Percentiles rank a stretch among this genome's conserved stretches.
phyloP scores from a whole-genome alignment of 495 filamentous ascomycete genomes.

The Aspergillus diversus region DNA sequence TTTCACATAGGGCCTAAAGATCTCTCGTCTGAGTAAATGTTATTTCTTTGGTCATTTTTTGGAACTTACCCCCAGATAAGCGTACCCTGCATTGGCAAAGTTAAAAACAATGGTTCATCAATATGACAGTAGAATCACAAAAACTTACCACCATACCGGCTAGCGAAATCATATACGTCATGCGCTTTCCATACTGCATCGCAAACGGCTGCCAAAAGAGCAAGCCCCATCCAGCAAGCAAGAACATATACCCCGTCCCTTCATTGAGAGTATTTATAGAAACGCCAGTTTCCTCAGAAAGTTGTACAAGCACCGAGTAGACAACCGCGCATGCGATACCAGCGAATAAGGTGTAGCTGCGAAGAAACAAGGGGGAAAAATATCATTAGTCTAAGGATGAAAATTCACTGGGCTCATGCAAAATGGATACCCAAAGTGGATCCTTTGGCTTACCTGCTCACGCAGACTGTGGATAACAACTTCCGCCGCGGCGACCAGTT shows the following conservation, averaged over 20 bases:
- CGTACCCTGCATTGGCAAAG: constrained; percentile 28
- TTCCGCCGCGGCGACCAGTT: constrained; percentile 64
- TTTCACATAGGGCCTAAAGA: constrained; percentile 37
- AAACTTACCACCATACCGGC: constrained; percentile 52
- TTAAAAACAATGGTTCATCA: background rate
- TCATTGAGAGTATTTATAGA: constrained; percentile 57
- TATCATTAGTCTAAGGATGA: no score
- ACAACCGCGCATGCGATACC: constrained; percentile 64
- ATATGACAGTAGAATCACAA: background rate
- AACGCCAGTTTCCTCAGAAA: constrained; percentile 58
- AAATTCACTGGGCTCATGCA: no score
- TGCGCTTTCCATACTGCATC: constrained; percentile 67
- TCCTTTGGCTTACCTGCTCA: constrained; percentile 41
- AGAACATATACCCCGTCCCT: constrained; percentile 68
- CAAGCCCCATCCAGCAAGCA: constrained; percentile 65
- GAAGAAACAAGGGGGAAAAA: background rate
- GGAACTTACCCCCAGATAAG: constrained; percentile 46
- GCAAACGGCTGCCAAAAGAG: constrained; percentile 73
- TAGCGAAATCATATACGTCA: constrained; percentile 62
- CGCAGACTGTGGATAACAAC: constrained; percentile 52
- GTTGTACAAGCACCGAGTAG: constrained; percentile 63
- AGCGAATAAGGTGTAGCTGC: constrained; percentile 60
- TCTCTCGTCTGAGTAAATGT: constrained; percentile 6
- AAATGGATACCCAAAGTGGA: background rate
- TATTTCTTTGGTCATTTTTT: background rate